Evolutionary conservation across 1,139 yeast genomes (phyloP), one percentile per base, ranked within the genome.

Genomic region (Scheffersomyces insectosa): DNA sequence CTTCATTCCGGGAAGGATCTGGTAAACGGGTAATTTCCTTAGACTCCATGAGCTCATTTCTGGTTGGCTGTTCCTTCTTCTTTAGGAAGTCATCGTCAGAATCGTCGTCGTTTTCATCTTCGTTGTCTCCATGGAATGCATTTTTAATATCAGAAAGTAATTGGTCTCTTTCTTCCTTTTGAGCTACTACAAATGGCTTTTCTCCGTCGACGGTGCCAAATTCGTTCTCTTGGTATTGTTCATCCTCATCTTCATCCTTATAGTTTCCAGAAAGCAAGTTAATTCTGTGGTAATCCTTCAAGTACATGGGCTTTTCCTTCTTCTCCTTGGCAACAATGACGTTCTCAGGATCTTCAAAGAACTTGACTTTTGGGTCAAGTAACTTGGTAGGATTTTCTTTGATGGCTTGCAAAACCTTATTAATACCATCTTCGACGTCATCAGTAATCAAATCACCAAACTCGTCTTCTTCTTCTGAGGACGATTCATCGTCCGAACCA

Each of bases 221-320:
- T 39, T 59, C 59, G 29, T 66, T 72, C 25, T 66, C 70, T 8
- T 70, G 74, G 14, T 10, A 23, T n/a, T 40, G 38, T n/a, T 43
- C 54, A 4, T 46, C 53, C 2, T 77, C 80, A 3, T 78, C 83
- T 8, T 76, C 82, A 14, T 70, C 71, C 42, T 76, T 75, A 30
- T 78, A 77, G 32, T 71, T 75, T 12, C 88, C 88, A 11, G 82
- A 72, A 30, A 95, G 70, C 33, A 91, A 68, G 52, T 82, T 85
- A 80, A 82, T 80, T 61, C 99, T 77, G 60, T 93, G 98, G 60
- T 91, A 93, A 61, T 95, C 99, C 57, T 90, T 89, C 62, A 95
- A 77, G 59, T 84, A 89, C 50, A 93, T 72, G 4, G 98, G 97
- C 62, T 89, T 89, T 23, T 83, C 83, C 40, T 72, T 71, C 44